Conservation (phyloP, 2,329 filamentous ascomycete genomes). For the Aureobasidium sp. region DNA sequence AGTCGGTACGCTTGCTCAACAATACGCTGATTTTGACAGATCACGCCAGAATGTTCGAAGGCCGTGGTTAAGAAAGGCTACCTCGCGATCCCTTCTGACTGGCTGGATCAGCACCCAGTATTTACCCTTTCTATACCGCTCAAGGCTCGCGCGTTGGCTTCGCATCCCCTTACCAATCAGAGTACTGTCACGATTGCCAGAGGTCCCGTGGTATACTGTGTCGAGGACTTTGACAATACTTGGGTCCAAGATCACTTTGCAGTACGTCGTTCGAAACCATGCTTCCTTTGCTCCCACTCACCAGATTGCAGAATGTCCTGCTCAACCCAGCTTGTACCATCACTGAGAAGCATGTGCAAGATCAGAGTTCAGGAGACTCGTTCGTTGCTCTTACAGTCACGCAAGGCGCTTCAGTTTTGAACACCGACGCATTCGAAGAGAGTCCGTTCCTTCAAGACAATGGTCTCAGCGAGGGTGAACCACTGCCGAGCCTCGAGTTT, state of each 20-base stretch:
- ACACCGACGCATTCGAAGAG: neutral
- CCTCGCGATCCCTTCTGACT: conserved; percentile 32
- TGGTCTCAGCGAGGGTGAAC: neutral
- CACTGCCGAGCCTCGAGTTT: conserved; percentile 37
- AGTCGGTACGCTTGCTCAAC: neutral
- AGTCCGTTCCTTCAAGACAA: neutral
- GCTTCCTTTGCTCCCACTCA: neutral
- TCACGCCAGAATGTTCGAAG: conserved; percentile 32
- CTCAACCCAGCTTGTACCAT: neutral
- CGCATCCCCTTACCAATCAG: conserved; percentile 52
- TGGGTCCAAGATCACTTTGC: conserved; percentile 53
- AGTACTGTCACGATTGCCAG: conserved; percentile 48
- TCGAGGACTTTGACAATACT: conserved; percentile 52
- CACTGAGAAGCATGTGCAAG: neutral
- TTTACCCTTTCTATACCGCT: conserved; percentile 45
- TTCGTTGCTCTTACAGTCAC: neutral
- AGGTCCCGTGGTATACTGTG: conserved; percentile 55
- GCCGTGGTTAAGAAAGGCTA: conserved; percentile 43
- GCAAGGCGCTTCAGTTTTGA: neutral
- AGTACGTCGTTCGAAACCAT: conserved; percentile 18
- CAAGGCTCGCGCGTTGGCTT: conserved; percentile 37
- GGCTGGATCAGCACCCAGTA: conserved; percentile 32
- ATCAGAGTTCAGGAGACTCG: neutral
- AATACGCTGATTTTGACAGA: conserved; percentile 18
- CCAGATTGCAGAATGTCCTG: neutral